These are phyloP conservation scores for Pythium apleroticum DNA, from an alignment of 352 stramenopile species.

Conservation along the genomic window DNA sequence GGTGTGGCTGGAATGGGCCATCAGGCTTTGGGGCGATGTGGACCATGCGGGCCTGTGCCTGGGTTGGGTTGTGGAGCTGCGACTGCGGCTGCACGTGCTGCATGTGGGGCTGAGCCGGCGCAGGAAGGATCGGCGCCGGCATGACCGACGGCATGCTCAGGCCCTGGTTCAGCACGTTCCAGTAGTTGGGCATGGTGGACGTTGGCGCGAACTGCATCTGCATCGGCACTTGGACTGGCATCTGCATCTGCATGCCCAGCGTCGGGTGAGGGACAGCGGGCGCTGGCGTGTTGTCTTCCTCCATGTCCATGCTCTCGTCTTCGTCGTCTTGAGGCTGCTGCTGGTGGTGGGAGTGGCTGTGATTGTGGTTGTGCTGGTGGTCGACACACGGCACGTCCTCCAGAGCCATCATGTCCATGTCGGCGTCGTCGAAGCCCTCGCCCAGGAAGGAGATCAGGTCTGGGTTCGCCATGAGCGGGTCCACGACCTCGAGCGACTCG, in stretches of 20 bases:
- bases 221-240: slow-evolving; percentile 15
- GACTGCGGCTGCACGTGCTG: slow-evolving; percentile 10
- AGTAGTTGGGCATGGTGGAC: slow-evolving; percentile 83
- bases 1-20: slow-evolving; percentile 9
- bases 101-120: neutral
- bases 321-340: slow-evolving; percentile 1
- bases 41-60: slow-evolving; percentile 45
- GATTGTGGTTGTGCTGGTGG: neutral
- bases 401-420: slow-evolving; percentile 69
- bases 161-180: slow-evolving; percentile 82
- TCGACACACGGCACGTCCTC: slow-evolving; percentile 37
- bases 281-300: slow-evolving; percentile 8
- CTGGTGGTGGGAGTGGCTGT: neutral
- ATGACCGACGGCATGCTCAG: slow-evolving; percentile 28
- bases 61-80: slow-evolving; percentile 30
- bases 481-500: neutral
- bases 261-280: neutral
- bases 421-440: slow-evolving; percentile 33
- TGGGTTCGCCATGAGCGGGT: slow-evolving; percentile 18
- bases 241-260: slow-evolving; percentile 10
- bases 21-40: slow-evolving; percentile 79
- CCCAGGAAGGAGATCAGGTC: slow-evolving; percentile 33
- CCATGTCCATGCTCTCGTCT: slow-evolving; percentile 21
- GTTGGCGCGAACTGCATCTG: slow-evolving; percentile 57
- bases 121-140: slow-evolving; percentile 8